Conservation (phyloP, 2,329 filamentous ascomycete species). For the Annulohypoxylon truncatum region DNA sequence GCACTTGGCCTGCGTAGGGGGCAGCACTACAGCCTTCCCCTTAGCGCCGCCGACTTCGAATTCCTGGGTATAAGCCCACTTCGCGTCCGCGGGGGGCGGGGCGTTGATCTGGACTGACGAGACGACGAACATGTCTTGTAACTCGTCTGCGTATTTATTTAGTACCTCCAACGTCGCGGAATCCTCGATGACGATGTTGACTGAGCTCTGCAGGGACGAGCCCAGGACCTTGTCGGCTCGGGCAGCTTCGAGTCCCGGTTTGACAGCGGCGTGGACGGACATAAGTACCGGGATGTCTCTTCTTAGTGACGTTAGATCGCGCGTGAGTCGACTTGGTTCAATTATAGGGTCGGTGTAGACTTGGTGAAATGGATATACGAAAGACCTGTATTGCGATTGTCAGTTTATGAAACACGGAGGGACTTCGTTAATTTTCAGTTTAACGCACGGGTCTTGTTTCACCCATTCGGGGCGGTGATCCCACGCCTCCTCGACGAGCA, state of each 20-base stretch:
- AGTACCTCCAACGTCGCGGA: slow-evolving; percentile 51
- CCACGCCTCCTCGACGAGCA: slow-evolving; percentile 91
- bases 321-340: slow-evolving; percentile 53
- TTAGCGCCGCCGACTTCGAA: slow-evolving; percentile 56
- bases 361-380: slow-evolving; percentile 59
- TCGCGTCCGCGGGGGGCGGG: slow-evolving; percentile 37
- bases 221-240: slow-evolving; percentile 78
- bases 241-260: slow-evolving; percentile 78
- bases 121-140: slow-evolving; percentile 75
- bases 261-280: slow-evolving; percentile 73
- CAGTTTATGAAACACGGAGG: background rate
- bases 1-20: slow-evolving; percentile 75
- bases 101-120: slow-evolving; percentile 67
- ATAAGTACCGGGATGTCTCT: slow-evolving; percentile 62
- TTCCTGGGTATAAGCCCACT: slow-evolving; percentile 57
- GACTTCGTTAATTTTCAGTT: background rate
- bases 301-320: slow-evolving; percentile 55
- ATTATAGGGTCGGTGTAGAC: slow-evolving; percentile 60
- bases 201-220: slow-evolving; percentile 81
- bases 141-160: slow-evolving; percentile 59
- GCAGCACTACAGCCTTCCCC: slow-evolving; percentile 59
- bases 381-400: slow-evolving; percentile 37
- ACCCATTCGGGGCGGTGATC: slow-evolving; percentile 77
- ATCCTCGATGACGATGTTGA: slow-evolving; percentile 65
- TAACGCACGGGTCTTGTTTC: slow-evolving; percentile 59